Evolutionary conservation across 2,329 filamentous ascomycete species (phyloP).

Genomic region (Trichophyton verrucosum): DNA sequence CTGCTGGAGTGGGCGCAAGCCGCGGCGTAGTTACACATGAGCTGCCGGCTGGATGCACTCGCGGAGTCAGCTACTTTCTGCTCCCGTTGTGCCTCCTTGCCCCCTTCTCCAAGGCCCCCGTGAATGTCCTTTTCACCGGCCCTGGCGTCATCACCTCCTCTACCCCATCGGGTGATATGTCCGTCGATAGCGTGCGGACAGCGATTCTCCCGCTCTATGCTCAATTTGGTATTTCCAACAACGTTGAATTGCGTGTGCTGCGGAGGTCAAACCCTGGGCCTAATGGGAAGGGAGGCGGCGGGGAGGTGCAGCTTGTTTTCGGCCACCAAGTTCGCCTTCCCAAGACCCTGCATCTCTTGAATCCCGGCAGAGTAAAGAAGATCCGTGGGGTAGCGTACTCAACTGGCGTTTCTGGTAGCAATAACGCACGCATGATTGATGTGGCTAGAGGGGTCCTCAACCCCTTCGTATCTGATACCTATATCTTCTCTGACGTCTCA

Average conservation of each 20-base stretch:
- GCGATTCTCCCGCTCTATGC: slow-evolving; percentile 82
- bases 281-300: slow-evolving; percentile 67
- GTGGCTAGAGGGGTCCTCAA: slow-evolving; percentile 79
- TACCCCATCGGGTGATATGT: slow-evolving; percentile 73
- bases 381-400: slow-evolving; percentile 90
- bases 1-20: slow-evolving; percentile 60
- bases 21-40: slow-evolving; percentile 69
- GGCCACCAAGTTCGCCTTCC: slow-evolving; percentile 86
- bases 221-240: slow-evolving; percentile 76
- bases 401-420: slow-evolving; percentile 79
- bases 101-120: slow-evolving; percentile 80
- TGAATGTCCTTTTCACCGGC: slow-evolving; percentile 83
- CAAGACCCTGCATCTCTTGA: slow-evolving; percentile 82
- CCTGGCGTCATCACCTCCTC: slow-evolving; percentile 85
- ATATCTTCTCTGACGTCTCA: slow-evolving; percentile 63
- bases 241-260: slow-evolving; percentile 73
- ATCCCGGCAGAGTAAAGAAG: slow-evolving; percentile 70
- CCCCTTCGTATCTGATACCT: slow-evolving; percentile 72
- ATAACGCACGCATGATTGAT: slow-evolving; percentile 93
- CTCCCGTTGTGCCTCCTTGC: slow-evolving; percentile 79
- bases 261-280: slow-evolving; percentile 65
- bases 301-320: slow-evolving; percentile 86
- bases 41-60: slow-evolving; percentile 60
- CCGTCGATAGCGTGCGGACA: slow-evolving; percentile 84
- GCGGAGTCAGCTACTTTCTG: slow-evolving; percentile 85